A percentile compares a stretch with the other conserved stretches of the same genome.
These are phyloP conservation scores for Ceratocystis cubensis DNA, from an alignment of 2,329 filamentous ascomycete species.

Conservation along the genomic window DNA sequence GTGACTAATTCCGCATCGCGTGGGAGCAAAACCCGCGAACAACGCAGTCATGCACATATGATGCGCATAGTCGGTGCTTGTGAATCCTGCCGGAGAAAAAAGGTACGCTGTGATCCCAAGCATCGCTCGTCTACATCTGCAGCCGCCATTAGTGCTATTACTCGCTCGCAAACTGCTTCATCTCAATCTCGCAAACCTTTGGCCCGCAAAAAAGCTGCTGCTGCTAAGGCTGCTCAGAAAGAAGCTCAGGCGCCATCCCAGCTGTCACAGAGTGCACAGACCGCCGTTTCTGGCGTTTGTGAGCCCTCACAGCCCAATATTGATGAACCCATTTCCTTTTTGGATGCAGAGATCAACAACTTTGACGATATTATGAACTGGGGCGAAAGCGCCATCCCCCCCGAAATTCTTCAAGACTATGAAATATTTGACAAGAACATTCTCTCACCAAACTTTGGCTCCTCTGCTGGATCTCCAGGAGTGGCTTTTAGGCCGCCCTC, in stretches of 20 bases:
- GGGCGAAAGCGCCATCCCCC: neutral
- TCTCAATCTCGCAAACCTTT: neutral
- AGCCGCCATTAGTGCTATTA: conserved; percentile 24
- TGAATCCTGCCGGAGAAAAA: conserved; percentile 49
- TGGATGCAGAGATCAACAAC: neutral
- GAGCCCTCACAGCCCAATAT: neutral
- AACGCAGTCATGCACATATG: conserved; percentile 52
- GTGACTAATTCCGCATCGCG: conserved; percentile 50
- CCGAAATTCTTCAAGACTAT: neutral
- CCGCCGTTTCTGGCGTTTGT: neutral
- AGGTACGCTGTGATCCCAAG: conserved; percentile 49
- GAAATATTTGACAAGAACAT: neutral
- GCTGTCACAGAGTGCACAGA: neutral
- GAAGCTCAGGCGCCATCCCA: neutral
- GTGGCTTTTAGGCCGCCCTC: neutral
- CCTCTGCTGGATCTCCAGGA: neutral
- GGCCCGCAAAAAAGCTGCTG: neutral
- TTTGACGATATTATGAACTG: neutral
- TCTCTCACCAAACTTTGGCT: neutral
- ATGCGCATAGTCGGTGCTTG: conserved; percentile 59
- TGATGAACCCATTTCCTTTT: neutral
- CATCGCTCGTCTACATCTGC: conserved; percentile 33
- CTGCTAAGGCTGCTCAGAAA: neutral
- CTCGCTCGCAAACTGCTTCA: neutral
- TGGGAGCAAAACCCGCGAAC: conserved; percentile 54